phyloP scores from a whole-genome alignment of 192 early-diverging fungal species.

The Coemansia sp. region DNA sequence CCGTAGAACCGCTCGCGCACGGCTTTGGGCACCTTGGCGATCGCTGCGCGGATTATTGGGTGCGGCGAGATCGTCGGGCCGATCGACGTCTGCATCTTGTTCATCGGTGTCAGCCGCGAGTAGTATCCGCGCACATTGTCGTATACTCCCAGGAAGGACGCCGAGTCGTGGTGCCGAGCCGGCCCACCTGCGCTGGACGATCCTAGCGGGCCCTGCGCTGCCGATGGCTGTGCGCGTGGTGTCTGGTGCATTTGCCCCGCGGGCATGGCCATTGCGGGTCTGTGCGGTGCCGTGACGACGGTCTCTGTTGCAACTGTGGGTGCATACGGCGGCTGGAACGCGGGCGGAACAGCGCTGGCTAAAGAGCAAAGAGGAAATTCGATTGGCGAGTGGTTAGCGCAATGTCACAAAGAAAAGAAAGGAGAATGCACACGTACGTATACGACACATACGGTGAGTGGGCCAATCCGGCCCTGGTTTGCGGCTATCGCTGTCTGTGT shows the following conservation, averaged over 20 bases:
- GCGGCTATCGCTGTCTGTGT: too few species aligned
- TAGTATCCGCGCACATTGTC: constrained; percentile 52
- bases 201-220: too few species aligned
- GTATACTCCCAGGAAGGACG: constrained; percentile 38
- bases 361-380: constrained; percentile 4
- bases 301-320: constrained; percentile 1
- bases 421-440: too few species aligned
- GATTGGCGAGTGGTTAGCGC: too few species aligned
- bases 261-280: not conserved
- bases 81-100: constrained; percentile 40
- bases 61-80: constrained; percentile 26
- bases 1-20: constrained; percentile 45
- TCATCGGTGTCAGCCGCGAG: constrained; percentile 42
- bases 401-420: too few species aligned
- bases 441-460: too few species aligned
- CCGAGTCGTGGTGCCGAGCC: constrained; percentile 4
- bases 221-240: not conserved
- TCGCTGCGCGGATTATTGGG: constrained; percentile 33
- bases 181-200: too few species aligned
- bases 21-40: constrained; percentile 30
- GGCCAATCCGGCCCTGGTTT: too few species aligned
- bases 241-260: too few species aligned
- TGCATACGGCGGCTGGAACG: constrained; percentile 25
- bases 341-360: constrained; percentile 26
- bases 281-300: not conserved